A percentile compares a stretch with the other conserved stretches of the same genome.
These are phyloP conservation scores for Venturia carpophila DNA, from an alignment of 2,329 filamentous ascomycete species.

Conservation along the genomic window DNA sequence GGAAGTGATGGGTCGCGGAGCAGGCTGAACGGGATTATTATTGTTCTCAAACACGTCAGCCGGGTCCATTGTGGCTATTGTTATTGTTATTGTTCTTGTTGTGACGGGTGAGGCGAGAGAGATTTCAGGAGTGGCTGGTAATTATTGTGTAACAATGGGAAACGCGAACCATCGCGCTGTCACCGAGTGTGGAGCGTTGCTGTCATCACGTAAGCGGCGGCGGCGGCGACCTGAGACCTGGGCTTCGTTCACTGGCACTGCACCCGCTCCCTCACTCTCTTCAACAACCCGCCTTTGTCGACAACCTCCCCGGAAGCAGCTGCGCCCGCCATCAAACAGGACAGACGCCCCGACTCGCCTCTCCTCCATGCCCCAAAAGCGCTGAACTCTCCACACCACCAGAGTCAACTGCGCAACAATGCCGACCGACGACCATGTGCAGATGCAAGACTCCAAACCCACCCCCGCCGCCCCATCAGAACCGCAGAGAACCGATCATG, in stretches of 20 bases:
- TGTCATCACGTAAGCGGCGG: no score
- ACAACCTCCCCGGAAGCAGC: not conserved
- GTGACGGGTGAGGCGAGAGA: not conserved
- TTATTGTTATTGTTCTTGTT: no score
- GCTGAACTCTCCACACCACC: not conserved
- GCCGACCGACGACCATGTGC: conserved; percentile 18
- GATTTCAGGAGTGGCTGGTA: not conserved
- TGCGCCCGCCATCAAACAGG: not conserved
- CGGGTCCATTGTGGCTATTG: conserved; percentile 6
- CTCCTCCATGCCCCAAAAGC: conserved; percentile 1
- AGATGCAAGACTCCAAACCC: conserved; percentile 22
- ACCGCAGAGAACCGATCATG: conserved; percentile 20
- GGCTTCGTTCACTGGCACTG: no score
- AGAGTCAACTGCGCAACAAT: conserved; percentile 11
- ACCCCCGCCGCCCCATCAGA: conserved; percentile 19
- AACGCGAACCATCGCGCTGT: not conserved
- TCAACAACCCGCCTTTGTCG: conserved; percentile 3
- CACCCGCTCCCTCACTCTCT: no score
- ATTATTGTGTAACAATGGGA: not conserved
- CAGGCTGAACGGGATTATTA: not conserved
- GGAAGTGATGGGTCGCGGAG: conserved; percentile 8
- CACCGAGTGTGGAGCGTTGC: no score
- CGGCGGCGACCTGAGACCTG: no score
- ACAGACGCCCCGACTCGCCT: not conserved
- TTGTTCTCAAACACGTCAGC: not conserved